Evolutionary conservation across 202 grass and related monocot species (phyloP), one percentile per base, ranked within the genome.

Genomic region (Thinopyrum obtusiflorum): DNA sequence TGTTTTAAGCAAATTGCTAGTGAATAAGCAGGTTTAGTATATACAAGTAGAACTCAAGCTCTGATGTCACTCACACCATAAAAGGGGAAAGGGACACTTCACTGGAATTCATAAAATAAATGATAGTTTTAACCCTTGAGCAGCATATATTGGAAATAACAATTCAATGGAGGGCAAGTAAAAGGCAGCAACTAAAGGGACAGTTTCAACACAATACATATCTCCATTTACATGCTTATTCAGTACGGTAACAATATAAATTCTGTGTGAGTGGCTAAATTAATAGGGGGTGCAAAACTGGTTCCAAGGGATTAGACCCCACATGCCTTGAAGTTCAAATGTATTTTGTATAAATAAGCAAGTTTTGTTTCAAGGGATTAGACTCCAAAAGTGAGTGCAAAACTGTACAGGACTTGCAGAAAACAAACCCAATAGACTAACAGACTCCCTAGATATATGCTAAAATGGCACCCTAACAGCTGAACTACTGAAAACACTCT

Each of bases 61-160:
- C 47, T 69, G 26, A 75, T 80, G 26, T 61, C 60, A 28, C 40
- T 73, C 33, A 4, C 40, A 90, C 24, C 36, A 90, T 55, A 77
- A 63, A 21, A 55, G 77, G 31, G 9, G 57, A 68, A 67, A 68
- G 32, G 26, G 5, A 35, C 18, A 78, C 23, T 49, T 11, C 27
- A 28, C 2, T 29, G 23, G 73, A 49, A 78, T 49, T 88, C 68
- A 59, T 21, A 35, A 84, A 80, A 76, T 1, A 90, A 68, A 80
- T 69, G 1, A 47, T 35, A 60, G 66, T 31, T 67, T 28, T 26
- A 79, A 21, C 13, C 25, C 70, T 47, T 27, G 49, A 73, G 31
- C 47, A 80, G 15, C 68, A 73, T 15, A 18, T 73, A 83, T 62
- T 26, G 66, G 9, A 87, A 83, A 66, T n/a, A 65, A 73, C 20